Evolutionary conservation across 1,139 yeast species (phyloP), one percentile per base, ranked within the genome.

Genomic region (Suhomyces bribrorum): DNA sequence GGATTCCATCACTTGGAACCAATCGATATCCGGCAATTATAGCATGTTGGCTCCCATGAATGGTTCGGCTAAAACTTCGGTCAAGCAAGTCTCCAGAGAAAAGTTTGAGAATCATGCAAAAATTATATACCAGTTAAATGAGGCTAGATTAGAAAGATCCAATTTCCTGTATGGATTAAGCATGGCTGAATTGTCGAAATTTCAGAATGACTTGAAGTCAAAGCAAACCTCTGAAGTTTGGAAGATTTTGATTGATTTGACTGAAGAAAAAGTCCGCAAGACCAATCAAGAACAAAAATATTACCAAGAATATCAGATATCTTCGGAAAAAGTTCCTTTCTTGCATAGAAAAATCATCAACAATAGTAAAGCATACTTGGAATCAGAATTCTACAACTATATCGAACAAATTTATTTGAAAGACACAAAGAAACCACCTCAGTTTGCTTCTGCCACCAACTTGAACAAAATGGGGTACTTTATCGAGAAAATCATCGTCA

Each of bases 51-150:
- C 72, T 5, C 71, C 73, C 4, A 56, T 69, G 41, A 48, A 49
- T 18, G 40, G 50, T 12, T 52, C 49, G 22, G 31, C 31, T 7
- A 26, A 37, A 6, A 45, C 61, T 3, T 49, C 62, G 5, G 49
- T 62, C 22, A 66, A 62, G 43, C 72, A 66, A 37, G 52, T 67
- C 34, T 59, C 72, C 9, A 57, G 78, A 48, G 83, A 81, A 41
- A 82, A 80, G 52, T 88, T 85, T 51, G 92, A 84, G 53, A 73
- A 73, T 39, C 79, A 83, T 57, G 95, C 96, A 0, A 79, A 78
- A 44, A 77, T 85, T 7, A 75, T 89, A 27, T 79, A 81, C 49
- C 75, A 76, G 32, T 71, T 88, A 49, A 89, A 88, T 55, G 84
- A 83, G 47, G 67, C 85, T 12, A 73, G 96, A 47, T 76, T 83